Percentiles rank a stretch among this genome's conserved stretches.
These are phyloP conservation scores for Ilyonectria mors-panacis DNA, from an alignment of 2,329 filamentous ascomycete genomes.

Conservation along the genomic window DNA sequence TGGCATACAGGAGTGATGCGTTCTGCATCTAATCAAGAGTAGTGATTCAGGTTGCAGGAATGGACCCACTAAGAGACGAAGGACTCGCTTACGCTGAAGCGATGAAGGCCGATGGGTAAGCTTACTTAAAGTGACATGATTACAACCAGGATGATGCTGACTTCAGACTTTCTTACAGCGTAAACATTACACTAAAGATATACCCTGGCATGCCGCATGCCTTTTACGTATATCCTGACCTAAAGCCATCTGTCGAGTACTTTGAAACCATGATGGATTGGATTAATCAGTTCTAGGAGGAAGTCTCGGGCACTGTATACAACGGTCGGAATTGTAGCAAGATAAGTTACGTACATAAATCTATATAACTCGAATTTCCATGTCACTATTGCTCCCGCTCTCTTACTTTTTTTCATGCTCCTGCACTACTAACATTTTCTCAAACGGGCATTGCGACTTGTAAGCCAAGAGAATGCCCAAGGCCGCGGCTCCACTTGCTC, in stretches of 20 bases:
- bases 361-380: too few species aligned
- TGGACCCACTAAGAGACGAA: conserved; percentile 27
- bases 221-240: conserved; percentile 22
- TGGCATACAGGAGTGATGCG: background rate
- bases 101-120: conserved; percentile 8
- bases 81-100: conserved; percentile 24
- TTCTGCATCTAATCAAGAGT: background rate
- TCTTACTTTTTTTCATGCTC: too few species aligned
- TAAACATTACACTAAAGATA: conserved; percentile 9
- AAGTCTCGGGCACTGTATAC: background rate
- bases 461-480: too few species aligned
- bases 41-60: conserved; percentile 27
- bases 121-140: background rate
- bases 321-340: too few species aligned
- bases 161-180: background rate
- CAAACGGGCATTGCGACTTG: too few species aligned
- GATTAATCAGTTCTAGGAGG: conserved; percentile 8
- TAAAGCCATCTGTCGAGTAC: conserved; percentile 13
- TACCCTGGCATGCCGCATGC: conserved; percentile 27
- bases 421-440: too few species aligned
- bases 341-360: too few species aligned
- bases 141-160: background rate
- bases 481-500: too few species aligned
- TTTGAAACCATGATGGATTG: conserved; percentile 13
- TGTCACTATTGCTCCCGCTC: too few species aligned